phyloP scores from a whole-genome alignment of 371 early-diverging fungal genomes.

The Rhizopus sp. region DNA sequence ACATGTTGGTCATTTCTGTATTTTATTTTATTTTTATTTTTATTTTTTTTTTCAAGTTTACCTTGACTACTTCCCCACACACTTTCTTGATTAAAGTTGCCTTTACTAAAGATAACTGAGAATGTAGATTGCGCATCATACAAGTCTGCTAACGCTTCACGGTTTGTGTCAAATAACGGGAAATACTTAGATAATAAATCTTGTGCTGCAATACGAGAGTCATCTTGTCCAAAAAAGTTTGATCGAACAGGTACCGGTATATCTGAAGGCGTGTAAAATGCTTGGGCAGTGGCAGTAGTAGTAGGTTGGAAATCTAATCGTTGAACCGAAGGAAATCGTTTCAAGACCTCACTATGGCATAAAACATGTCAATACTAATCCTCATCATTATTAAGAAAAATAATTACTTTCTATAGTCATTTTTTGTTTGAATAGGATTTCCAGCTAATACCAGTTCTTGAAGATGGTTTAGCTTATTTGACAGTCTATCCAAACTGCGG shows the following conservation, averaged over 20 bases:
- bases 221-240: conserved; percentile 40
- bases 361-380: background rate
- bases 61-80: conserved; percentile 43
- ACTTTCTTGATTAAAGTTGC: conserved; percentile 25
- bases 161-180: conserved; percentile 43
- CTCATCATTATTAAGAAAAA: background rate
- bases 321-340: conserved; percentile 24
- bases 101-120: conserved; percentile 31
- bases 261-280: background rate
- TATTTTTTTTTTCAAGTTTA: conserved; percentile 9
- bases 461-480: conserved; percentile 38
- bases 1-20: background rate
- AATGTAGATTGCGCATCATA: conserved; percentile 42
- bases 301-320: conserved; percentile 20
- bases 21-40: no score
- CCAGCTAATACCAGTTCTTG: conserved; percentile 55
- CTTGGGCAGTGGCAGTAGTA: conserved; percentile 22
- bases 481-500: conserved; percentile 49
- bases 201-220: conserved; percentile 33
- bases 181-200: conserved; percentile 46
- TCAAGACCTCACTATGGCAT: conserved; percentile 14
- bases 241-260: conserved; percentile 21
- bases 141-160: conserved; percentile 34
- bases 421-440: conserved; percentile 53
- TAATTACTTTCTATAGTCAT: conserved; percentile 21